Conservation (phyloP, 768 basidiomycete genomes). For the Boletales sp. region DNA sequence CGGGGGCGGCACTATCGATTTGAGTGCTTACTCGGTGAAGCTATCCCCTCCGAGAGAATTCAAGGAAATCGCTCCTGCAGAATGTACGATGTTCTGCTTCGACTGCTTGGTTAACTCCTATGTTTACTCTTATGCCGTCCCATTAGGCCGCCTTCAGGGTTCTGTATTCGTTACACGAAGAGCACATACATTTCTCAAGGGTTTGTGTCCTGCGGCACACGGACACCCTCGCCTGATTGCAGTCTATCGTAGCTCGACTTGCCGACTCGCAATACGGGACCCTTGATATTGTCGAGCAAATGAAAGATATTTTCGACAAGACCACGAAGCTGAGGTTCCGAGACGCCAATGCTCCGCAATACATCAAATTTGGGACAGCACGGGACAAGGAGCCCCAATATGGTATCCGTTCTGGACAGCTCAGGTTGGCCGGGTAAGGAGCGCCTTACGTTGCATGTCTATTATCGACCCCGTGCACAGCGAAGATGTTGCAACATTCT, state of each 20-base stretch:
- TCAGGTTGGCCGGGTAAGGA: slow-evolving; percentile 36
- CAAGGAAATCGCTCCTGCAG: slow-evolving; percentile 33
- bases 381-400: slow-evolving; percentile 32
- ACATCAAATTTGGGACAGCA: slow-evolving; percentile 37
- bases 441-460: neutral
- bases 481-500: slow-evolving; percentile 35
- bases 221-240: neutral
- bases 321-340: slow-evolving; percentile 40
- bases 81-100: slow-evolving; percentile 17
- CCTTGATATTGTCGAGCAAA: slow-evolving; percentile 28
- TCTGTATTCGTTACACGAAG: slow-evolving; percentile 34
- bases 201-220: slow-evolving; percentile 12
- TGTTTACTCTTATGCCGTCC: neutral
- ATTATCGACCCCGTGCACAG: slow-evolving; percentile 14
- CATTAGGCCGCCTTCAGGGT: slow-evolving; percentile 36
- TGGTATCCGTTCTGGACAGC: slow-evolving; percentile 35
- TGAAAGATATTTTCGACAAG: slow-evolving; percentile 34
- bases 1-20: slow-evolving; percentile 40
- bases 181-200: slow-evolving; percentile 24
- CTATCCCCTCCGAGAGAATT: slow-evolving; percentile 20
- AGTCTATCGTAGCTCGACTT: slow-evolving; percentile 22
- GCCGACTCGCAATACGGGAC: slow-evolving; percentile 26
- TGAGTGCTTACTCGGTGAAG: slow-evolving; percentile 35
- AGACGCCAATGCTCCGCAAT: slow-evolving; percentile 30
- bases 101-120: neutral